Base-by-base conservation (phyloP, 2,329 filamentous ascomycete genomes). In the Ophiostoma himal-ulmi region DNA sequence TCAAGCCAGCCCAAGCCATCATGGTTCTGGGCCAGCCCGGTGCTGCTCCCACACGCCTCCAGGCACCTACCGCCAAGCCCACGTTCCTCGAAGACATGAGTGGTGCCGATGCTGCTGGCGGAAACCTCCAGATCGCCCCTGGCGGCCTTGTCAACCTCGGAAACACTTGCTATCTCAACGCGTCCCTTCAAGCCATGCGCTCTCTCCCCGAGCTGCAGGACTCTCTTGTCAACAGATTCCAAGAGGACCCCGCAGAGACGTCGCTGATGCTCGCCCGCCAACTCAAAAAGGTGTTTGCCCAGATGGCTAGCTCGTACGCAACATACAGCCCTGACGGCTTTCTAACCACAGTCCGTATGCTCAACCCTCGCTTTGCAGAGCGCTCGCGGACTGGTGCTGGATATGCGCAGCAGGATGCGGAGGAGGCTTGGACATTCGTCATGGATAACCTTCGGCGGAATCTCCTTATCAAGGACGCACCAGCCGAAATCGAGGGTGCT, bases 151-250 rank as follows among this genome's bases (percentile, higher is more conserved):
- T 91, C 78, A 99, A 99, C 77, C 83, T 97, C 72, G 95, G 96
- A 75, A 99, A 99, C 80, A 99, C 96, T 4, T 99, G 95, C 83
- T 99, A 99, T 79, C 89, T 98, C 77, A 99, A 99, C 84, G 95
- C 95, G 68, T 97, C 94, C 0, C 84, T 99, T n/a, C 96, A 99
- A 80, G 91, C 93, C 4, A 83, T 99, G 74, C 89, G 92, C 73
- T 86, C 90, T 69, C 93, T 99, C 72, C 95, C 95, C 10, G 95
- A 99, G 81, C 87, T 99, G 48, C 93, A 97, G 77, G 84, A 92
- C 48, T 88, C 92, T 75, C 85, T 99, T 65, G 78, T 83, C 72
- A 88, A 85, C 77, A 77, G 80, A 71, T 96, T 84, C 75, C 78
- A 78, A 72, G 71, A 75, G 71, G 72, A 76, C 70, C 72, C 73